phyloP scores from a whole-genome alignment of 2,329 filamentous ascomycete genomes.

The Exophiala mesophila region DNA sequence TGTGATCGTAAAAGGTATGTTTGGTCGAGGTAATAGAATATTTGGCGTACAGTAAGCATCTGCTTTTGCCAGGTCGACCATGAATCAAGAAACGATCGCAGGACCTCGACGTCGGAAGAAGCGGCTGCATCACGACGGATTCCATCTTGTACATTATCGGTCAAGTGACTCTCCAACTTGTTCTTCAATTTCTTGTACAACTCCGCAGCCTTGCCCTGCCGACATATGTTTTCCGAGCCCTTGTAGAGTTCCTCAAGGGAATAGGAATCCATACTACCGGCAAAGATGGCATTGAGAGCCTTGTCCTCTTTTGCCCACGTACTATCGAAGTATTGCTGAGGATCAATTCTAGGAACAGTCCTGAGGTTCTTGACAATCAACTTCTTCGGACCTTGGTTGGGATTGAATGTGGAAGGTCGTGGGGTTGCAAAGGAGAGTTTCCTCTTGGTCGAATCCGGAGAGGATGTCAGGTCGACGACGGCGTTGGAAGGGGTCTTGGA shows the following conservation, averaged over 20 bases:
- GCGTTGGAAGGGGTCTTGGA: constrained; percentile 35
- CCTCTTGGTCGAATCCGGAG: constrained; percentile 29
- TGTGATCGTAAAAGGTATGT: constrained; percentile 76
- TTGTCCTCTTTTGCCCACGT: constrained; percentile 69
- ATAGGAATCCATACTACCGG: constrained; percentile 54
- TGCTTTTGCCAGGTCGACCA: constrained; percentile 79
- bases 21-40: constrained; percentile 92
- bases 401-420: constrained; percentile 55
- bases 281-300: constrained; percentile 70
- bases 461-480: constrained; percentile 44
- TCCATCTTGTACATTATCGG: constrained; percentile 50
- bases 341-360: constrained; percentile 57
- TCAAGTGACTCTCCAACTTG: constrained; percentile 62
- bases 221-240: constrained; percentile 85
- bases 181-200: constrained; percentile 63
- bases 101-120: constrained; percentile 57
- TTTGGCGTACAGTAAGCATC: constrained; percentile 72
- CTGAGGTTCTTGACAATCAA: constrained; percentile 92
- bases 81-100: constrained; percentile 55
- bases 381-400: constrained; percentile 72
- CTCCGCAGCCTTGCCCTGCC: constrained; percentile 65
- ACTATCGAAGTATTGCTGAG: constrained; percentile 71
- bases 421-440: constrained; percentile 28
- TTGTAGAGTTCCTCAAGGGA: constrained; percentile 88
- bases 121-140: constrained; percentile 53